Evolutionary conservation across 768 basidiomycete species (phyloP).

Genomic region (Tulasnella sp.): DNA sequence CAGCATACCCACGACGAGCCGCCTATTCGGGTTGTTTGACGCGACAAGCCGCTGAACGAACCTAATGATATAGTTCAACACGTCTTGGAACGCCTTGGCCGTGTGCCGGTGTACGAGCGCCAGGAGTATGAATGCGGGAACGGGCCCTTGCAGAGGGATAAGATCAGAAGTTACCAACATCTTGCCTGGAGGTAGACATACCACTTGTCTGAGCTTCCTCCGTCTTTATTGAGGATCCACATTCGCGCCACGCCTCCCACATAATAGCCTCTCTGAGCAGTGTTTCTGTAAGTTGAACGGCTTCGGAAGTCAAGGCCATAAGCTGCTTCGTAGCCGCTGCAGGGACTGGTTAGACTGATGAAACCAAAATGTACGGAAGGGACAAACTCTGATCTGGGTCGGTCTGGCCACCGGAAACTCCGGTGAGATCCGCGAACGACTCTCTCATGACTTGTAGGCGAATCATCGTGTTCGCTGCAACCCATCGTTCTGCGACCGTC

Average conservation of each 20-base stretch:
- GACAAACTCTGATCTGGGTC: not conserved
- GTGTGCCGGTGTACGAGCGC: conserved; percentile 6
- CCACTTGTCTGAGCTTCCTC: not conserved
- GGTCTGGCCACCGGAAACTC: not conserved
- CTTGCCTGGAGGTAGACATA: not conserved
- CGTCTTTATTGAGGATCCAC: not conserved
- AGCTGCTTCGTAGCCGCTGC: conserved; percentile 15
- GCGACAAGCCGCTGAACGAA: not conserved
- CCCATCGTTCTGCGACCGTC: conserved; percentile 12
- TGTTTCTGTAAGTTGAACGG: conserved; percentile 10
- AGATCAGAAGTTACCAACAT: not conserved
- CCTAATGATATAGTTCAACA: not conserved
- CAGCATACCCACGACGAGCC: not conserved
- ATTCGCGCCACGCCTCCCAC: conserved; percentile 22
- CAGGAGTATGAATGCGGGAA: conserved; percentile 9
- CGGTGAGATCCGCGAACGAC: conserved; percentile 4
- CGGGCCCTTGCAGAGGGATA: not conserved
- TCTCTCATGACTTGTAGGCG: not conserved
- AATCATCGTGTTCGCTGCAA: conserved; percentile 8
- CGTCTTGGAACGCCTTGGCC: not conserved
- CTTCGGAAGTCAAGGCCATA: conserved; percentile 6
- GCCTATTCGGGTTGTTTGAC: not conserved
- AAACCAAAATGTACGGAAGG: not conserved
- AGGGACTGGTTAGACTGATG: not conserved
- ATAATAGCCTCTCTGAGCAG: conserved; percentile 18